These are phyloP conservation scores for Arthrocladium fulminans DNA, from an alignment of 2,329 filamentous ascomycete species.

Conservation along the genomic window DNA sequence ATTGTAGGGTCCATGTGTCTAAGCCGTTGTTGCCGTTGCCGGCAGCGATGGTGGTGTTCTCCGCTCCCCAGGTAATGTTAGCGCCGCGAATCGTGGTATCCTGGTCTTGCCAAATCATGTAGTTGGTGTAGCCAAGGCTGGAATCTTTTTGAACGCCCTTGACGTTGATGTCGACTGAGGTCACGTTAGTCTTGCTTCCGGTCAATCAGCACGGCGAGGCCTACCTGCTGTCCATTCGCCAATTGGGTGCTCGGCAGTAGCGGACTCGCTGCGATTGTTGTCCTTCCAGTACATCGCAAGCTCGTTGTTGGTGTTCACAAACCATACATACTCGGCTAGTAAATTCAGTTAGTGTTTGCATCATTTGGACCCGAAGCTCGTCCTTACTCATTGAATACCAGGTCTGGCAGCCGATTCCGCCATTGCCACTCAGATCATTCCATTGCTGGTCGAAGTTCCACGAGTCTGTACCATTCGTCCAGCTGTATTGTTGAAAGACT, in stretches of 20 bases:
- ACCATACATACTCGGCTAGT: conserved; percentile 4
- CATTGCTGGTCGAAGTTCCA: conserved; percentile 3
- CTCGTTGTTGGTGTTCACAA: conserved; percentile 6
- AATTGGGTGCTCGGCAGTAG: conserved; percentile 3
- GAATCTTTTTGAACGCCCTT: conserved; percentile 1
- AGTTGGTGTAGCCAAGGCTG: conserved; percentile 9
- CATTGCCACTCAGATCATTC: conserved; percentile 2
- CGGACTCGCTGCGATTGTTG: not conserved
- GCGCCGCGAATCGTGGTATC: conserved; percentile 6
- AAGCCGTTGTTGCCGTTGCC: not conserved
- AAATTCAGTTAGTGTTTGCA: conserved; percentile 17
- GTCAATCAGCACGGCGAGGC: too few relatives aligned
- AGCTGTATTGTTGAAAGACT: conserved; percentile 7
- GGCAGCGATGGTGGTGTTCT: conserved; percentile 6
- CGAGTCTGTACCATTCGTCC: conserved; percentile 4
- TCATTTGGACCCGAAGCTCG: not conserved
- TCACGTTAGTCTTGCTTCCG: not conserved
- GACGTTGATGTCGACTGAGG: conserved; percentile 2
- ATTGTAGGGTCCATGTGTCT: conserved; percentile 4
- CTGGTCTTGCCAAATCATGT: conserved; percentile 7
- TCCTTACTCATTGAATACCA: conserved; percentile 22
- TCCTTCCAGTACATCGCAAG: conserved; percentile 8
- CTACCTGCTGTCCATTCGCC: conserved; percentile 8
- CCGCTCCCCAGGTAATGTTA: conserved; percentile 8
- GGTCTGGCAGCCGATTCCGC: conserved; percentile 8